Conservation (phyloP, 2,329 filamentous ascomycete genomes). For the Cladosporium sp. region DNA sequence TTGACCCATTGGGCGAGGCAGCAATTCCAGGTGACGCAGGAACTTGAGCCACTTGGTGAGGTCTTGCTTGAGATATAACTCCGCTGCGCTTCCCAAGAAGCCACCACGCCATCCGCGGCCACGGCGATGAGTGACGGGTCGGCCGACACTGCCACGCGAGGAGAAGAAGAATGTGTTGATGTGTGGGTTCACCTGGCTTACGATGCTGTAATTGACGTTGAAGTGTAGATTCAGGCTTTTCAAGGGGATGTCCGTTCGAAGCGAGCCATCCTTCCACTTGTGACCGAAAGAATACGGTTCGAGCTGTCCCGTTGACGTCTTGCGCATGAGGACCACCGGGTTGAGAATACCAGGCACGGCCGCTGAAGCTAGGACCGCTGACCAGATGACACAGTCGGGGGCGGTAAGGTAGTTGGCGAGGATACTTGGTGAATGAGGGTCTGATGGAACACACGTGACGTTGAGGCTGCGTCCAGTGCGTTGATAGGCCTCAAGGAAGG, state of each 20-base stretch:
- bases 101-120: slow-evolving; percentile 94
- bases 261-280: slow-evolving; percentile 97
- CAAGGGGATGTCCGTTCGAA: slow-evolving; percentile 92
- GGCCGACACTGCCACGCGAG: slow-evolving; percentile 82
- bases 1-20: slow-evolving; percentile 84
- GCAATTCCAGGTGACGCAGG: slow-evolving; percentile 81
- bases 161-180: slow-evolving; percentile 99
- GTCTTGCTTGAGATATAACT: slow-evolving; percentile 94
- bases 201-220: slow-evolving; percentile 97
- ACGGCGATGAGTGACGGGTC: slow-evolving; percentile 87
- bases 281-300: slow-evolving; percentile 93
- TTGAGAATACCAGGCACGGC: slow-evolving; percentile 95
- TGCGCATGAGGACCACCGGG: slow-evolving; percentile 88
- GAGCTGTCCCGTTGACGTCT: slow-evolving; percentile 69
- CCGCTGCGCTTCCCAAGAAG: slow-evolving; percentile 84
- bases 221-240: slow-evolving; percentile 93
- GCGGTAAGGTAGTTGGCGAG: slow-evolving; percentile 92
- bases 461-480: slow-evolving; percentile 92
- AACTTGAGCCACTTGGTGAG: slow-evolving; percentile 98
- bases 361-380: slow-evolving; percentile 86
- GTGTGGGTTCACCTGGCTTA: slow-evolving; percentile 84
- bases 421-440: slow-evolving; percentile 88
- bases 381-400: slow-evolving; percentile 98
- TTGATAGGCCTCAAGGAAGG: slow-evolving; percentile 91
- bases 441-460: slow-evolving; percentile 90